These are phyloP conservation scores for Ceratocystis albifundus DNA, from an alignment of 2,329 filamentous ascomycete species.

Conservation along the genomic window DNA sequence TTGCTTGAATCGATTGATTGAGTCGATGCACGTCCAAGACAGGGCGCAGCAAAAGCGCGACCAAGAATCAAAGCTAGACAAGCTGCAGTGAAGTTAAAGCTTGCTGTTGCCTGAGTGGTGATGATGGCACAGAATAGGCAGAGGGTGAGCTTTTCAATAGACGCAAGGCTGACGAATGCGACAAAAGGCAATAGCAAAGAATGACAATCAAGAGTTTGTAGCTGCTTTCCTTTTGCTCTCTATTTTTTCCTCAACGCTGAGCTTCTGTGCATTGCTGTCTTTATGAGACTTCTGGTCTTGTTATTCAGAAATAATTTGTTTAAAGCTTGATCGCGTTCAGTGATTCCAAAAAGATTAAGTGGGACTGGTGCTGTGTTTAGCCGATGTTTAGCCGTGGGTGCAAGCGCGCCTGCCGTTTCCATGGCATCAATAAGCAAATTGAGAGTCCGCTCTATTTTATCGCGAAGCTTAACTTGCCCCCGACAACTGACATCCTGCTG, in stretches of 20 bases:
- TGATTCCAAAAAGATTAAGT: constrained; percentile 8
- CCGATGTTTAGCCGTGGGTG: not conserved
- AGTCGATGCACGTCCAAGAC: not conserved
- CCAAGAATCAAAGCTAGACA: not conserved
- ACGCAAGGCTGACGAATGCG: not conserved
- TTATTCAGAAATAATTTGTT: too few species aligned
- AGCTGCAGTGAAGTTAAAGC: not conserved
- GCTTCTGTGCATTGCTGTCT: not conserved
- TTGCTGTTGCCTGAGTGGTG: not conserved
- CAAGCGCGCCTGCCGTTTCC: constrained; percentile 10
- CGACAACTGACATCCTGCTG: not conserved
- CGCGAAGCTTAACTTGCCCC: not conserved
- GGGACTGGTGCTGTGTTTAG: not conserved
- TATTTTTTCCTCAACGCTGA: not conserved
- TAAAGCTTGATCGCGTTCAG: not conserved
- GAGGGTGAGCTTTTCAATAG: not conserved
- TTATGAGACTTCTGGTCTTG: not conserved
- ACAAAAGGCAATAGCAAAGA: not conserved
- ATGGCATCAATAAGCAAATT: constrained; percentile 5
- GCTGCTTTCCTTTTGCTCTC: not conserved
- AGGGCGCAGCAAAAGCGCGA: not conserved
- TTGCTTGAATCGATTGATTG: not conserved
- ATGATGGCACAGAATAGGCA: not conserved
- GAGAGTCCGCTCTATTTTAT: constrained; percentile 4
- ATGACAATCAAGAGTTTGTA: not conserved